Evolutionary conservation across 768 basidiomycete genomes (phyloP).

Genomic region (Psilocybe sp.): DNA sequence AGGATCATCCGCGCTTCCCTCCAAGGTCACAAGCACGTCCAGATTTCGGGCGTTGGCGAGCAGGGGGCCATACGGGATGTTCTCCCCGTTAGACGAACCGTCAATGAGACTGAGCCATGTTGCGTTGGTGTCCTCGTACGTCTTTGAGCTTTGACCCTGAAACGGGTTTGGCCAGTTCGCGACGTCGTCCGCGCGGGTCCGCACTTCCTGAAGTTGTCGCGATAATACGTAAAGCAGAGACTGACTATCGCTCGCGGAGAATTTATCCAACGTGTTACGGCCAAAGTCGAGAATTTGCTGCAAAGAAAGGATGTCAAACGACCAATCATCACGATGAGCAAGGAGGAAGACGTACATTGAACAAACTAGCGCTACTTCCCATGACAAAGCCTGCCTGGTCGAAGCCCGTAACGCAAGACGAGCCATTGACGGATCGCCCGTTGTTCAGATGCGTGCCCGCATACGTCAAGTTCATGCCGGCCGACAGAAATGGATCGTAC

Average conservation of each 20-base stretch:
- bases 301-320: not conserved
- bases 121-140: slow-evolving; percentile 52
- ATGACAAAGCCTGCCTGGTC: slow-evolving; percentile 75
- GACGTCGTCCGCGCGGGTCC: slow-evolving; percentile 54
- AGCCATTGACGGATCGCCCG: slow-evolving; percentile 50
- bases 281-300: slow-evolving; percentile 51
- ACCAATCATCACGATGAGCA: not conserved
- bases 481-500: slow-evolving; percentile 69
- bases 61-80: slow-evolving; percentile 68
- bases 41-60: slow-evolving; percentile 66
- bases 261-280: slow-evolving; percentile 36
- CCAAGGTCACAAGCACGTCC: slow-evolving; percentile 77
- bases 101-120: slow-evolving; percentile 65
- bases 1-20: slow-evolving; percentile 58
- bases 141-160: slow-evolving; percentile 41
- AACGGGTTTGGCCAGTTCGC: slow-evolving; percentile 73
- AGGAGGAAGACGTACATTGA: slow-evolving; percentile 40
- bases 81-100: slow-evolving; percentile 67
- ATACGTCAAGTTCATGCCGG: slow-evolving; percentile 61
- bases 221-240: slow-evolving; percentile 48
- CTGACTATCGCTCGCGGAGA: slow-evolving; percentile 30
- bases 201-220: slow-evolving; percentile 44
- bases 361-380: slow-evolving; percentile 70
- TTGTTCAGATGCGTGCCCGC: slow-evolving; percentile 64
- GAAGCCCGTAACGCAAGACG: slow-evolving; percentile 69